Percentiles rank a stretch among this genome's conserved stretches.
phyloP scores from a whole-genome alignment of 2,329 filamentous ascomycete genomes.

The Mariannaea elegans region DNA sequence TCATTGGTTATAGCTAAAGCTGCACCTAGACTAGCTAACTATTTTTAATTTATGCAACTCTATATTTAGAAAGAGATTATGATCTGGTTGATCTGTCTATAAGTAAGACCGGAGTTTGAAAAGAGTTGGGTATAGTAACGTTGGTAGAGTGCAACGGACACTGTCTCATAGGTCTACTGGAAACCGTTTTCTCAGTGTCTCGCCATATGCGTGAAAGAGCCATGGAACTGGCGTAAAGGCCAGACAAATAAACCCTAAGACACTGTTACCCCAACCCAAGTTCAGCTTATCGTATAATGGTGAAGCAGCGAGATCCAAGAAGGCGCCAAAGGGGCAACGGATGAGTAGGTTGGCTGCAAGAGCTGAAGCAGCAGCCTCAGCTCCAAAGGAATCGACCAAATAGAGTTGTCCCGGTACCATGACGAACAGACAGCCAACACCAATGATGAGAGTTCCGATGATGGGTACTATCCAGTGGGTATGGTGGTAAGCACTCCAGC shows the following conservation, averaged over 20 bases:
- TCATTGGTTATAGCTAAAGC: no score
- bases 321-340: slow-evolving; percentile 67
- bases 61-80: no score
- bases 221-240: slow-evolving; percentile 1
- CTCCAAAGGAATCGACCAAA: slow-evolving; percentile 35
- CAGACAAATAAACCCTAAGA: slow-evolving; percentile 46
- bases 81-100: no score
- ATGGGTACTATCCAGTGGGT: slow-evolving; percentile 67
- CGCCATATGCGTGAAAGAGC: slow-evolving; percentile 3
- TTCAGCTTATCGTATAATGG: slow-evolving; percentile 44
- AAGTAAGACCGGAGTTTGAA: no score
- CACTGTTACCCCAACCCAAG: slow-evolving; percentile 54
- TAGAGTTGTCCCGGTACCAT: slow-evolving; percentile 38
- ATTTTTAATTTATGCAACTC: no score
- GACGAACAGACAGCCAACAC: slow-evolving; percentile 52
- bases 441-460: slow-evolving; percentile 61
- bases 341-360: slow-evolving; percentile 28
- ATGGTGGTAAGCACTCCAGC: slow-evolving; percentile 62
- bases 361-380: slow-evolving; percentile 31
- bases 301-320: slow-evolving; percentile 64
- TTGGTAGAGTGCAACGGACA: no score
- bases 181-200: neutral
- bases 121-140: no score
- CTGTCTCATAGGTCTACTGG: no score
- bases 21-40: no score